Conservation (phyloP, 169 alveolate species). For the Theileria orientalis region DNA sequence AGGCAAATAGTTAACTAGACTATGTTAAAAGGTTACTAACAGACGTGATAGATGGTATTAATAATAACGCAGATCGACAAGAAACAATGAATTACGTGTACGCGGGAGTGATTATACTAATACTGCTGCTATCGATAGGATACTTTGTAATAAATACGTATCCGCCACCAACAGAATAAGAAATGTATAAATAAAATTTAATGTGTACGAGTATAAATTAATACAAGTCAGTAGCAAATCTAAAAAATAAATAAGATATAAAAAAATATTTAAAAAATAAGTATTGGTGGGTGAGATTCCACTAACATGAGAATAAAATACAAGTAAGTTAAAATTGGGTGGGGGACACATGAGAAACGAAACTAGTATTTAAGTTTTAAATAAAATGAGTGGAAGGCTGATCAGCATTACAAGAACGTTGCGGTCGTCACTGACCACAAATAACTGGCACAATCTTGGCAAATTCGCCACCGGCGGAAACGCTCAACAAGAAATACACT, state of each 20-base stretch:
- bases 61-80: not conserved
- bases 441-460: constrained; percentile 42
- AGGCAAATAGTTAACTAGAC: not conserved
- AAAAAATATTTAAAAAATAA: too few species aligned
- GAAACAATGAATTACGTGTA: not conserved
- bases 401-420: not conserved
- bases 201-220: not conserved
- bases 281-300: too few species aligned
- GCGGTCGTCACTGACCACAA: not conserved
- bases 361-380: too few species aligned
- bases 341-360: too few species aligned
- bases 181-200: not conserved
- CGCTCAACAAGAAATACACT: constrained; percentile 47
- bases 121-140: constrained; percentile 11
- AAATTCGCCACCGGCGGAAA: constrained; percentile 42
- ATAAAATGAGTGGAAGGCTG: not conserved
- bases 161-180: not conserved
- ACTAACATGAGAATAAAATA: too few species aligned
- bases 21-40: not conserved
- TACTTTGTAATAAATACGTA: constrained; percentile 18
- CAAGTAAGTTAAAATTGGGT: too few species aligned
- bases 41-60: not conserved
- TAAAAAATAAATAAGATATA: too few species aligned
- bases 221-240: not conserved
- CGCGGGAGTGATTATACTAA: not conserved